Evolutionary conservation across 2,329 filamentous ascomycete genomes (phyloP).

Genomic region (Cladophialophora yegresii): DNA sequence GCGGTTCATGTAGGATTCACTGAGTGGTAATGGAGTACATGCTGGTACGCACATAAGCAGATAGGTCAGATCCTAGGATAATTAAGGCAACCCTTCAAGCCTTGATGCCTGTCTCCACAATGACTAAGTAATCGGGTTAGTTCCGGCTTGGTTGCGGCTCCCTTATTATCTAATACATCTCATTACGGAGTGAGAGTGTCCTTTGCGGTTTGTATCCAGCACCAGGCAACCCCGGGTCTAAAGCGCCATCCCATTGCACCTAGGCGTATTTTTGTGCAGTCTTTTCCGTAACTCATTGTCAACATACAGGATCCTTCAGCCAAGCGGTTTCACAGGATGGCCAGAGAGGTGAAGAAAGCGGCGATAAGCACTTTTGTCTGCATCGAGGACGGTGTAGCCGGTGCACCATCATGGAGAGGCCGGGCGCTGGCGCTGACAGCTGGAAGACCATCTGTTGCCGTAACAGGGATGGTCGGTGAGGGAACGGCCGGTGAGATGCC

Average conservation of each 20-base stretch:
- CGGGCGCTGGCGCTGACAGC: conserved; percentile 17
- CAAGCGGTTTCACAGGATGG: conserved; percentile 1
- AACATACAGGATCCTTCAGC: background rate
- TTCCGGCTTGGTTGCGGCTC: no score
- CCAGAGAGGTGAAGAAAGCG: conserved; percentile 15
- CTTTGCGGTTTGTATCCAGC: background rate
- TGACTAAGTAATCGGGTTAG: background rate
- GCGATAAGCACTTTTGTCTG: conserved; percentile 23
- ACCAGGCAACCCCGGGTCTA: background rate
- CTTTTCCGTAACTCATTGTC: background rate
- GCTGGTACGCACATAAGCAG: no score
- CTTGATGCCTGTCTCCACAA: background rate
- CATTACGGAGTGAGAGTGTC: background rate
- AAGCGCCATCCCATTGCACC: background rate
- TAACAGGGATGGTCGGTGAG: conserved; percentile 17
- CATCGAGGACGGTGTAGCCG: background rate
- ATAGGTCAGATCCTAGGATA: background rate
- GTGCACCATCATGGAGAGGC: conserved; percentile 29
- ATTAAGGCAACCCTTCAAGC: background rate
- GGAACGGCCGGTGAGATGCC: conserved; percentile 19
- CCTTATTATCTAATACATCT: background rate
- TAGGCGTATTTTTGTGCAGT: background rate
- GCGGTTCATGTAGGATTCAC: background rate
- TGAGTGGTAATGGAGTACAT: background rate
- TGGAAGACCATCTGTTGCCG: conserved; percentile 19